phyloP scores from a whole-genome alignment of 2,329 filamentous ascomycete species.

The Diplodia scrobiculata region DNA sequence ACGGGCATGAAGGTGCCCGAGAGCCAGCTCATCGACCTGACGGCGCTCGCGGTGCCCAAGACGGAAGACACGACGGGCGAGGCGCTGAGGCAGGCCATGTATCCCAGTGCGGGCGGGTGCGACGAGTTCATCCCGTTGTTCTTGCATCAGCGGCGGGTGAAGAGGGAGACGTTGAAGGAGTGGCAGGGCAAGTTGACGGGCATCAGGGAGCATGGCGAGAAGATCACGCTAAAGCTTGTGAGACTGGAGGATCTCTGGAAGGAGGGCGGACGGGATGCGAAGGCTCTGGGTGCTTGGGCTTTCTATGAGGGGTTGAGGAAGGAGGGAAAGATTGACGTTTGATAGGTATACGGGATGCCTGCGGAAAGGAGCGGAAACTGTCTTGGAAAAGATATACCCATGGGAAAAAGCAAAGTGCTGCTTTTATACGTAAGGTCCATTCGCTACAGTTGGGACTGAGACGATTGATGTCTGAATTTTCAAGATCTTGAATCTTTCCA shows the following conservation, averaged over 20 bases:
- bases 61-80: conserved; percentile 34
- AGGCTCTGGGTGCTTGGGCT: conserved; percentile 58
- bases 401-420: no score
- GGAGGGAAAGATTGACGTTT: conserved; percentile 47
- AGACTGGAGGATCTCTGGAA: conserved; percentile 56
- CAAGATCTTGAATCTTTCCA: no score
- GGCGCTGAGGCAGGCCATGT: conserved; percentile 53
- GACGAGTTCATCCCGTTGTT: conserved; percentile 63
- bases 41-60: conserved; percentile 51
- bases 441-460: no score
- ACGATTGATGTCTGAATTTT: no score
- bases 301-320: conserved; percentile 57
- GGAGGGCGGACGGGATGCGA: conserved; percentile 58
- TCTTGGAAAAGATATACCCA: no score
- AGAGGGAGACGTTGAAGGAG: conserved; percentile 51
- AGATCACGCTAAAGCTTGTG: conserved; percentile 61
- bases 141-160: conserved; percentile 57
- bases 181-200: conserved; percentile 59
- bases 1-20: conserved; percentile 56
- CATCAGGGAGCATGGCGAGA: conserved; percentile 58
- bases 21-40: conserved; percentile 58
- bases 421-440: no score
- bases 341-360: background rate
- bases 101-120: conserved; percentile 58
- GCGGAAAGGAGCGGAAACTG: no score